Percentiles rank a stretch among this genome's conserved stretches.
Conservation (phyloP, 331 rosid genomes). For the Cucumis variabilis region DNA sequence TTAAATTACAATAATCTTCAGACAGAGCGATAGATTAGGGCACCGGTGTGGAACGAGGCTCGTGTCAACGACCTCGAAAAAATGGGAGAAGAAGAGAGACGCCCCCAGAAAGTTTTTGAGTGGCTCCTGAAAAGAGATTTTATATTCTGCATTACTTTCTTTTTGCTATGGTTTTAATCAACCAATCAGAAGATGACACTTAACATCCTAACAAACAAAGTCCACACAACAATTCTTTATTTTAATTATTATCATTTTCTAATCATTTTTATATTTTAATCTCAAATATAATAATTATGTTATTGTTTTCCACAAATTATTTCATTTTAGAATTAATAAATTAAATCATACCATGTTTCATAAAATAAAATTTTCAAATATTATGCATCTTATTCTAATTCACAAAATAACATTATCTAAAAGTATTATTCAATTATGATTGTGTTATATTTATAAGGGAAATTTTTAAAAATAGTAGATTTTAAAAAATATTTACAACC, state of each 20-base stretch:
- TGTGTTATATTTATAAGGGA: too few species aligned
- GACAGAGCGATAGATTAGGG: conserved; percentile 38
- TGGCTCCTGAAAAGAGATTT: background rate
- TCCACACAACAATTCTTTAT: background rate
- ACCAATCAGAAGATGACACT: background rate
- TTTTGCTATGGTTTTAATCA: background rate
- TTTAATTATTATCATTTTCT: background rate
- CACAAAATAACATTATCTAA: background rate
- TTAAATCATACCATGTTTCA: too few species aligned
- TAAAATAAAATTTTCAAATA: background rate
- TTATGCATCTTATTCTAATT: too few species aligned
- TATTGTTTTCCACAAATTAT: too few species aligned
- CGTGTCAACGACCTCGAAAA: conserved; percentile 45
- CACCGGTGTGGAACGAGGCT: conserved; percentile 55
- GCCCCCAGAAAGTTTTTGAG: background rate
- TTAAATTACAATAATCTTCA: conserved; percentile 36
- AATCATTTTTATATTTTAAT: background rate
- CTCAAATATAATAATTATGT: background rate
- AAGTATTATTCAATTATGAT: too few species aligned
- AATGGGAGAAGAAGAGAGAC: conserved; percentile 16
- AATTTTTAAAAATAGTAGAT: too few species aligned
- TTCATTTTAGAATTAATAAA: too few species aligned
- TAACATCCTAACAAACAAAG: background rate
- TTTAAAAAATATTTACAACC: too few species aligned
- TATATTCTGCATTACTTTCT: background rate